Evolutionary conservation across 768 basidiomycete genomes (phyloP).

Genomic region (Boletus tylopilopsis): DNA sequence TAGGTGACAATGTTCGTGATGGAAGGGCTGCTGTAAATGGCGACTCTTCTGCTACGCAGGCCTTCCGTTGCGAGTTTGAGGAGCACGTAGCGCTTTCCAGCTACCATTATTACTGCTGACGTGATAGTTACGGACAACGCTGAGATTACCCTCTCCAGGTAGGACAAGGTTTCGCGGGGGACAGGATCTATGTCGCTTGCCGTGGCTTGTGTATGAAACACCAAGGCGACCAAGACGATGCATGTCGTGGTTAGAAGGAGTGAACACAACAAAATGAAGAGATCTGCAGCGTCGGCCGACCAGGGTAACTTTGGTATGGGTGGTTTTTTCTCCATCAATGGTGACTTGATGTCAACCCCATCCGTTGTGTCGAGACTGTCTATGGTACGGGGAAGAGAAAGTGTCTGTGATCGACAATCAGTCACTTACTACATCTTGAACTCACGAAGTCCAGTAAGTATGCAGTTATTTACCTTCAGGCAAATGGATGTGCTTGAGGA

Average conservation of each 20-base stretch:
- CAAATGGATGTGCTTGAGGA: not conserved
- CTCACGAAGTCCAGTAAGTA: not conserved
- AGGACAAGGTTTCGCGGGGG: not conserved
- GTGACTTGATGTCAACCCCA: not conserved
- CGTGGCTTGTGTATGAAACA: slow-evolving; percentile 1
- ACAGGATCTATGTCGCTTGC: not conserved
- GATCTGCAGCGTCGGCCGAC: slow-evolving; percentile 3
- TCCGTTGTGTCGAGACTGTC: not conserved
- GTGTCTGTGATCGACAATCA: not conserved
- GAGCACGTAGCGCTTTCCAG: slow-evolving; percentile 14
- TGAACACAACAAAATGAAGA: slow-evolving; percentile 4
- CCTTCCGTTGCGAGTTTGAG: slow-evolving; percentile 9
- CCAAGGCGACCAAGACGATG: slow-evolving; percentile 1
- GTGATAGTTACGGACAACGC: slow-evolving; percentile 10
- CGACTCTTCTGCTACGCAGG: slow-evolving; percentile 10
- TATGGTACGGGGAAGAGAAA: not conserved
- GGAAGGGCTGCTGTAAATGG: slow-evolving; percentile 9
- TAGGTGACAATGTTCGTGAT: slow-evolving; percentile 8
- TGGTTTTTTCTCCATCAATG: not conserved
- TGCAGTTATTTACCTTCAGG: not conserved
- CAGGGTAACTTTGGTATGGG: not conserved
- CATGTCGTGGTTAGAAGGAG: slow-evolving; percentile 1
- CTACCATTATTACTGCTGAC: slow-evolving; percentile 13
- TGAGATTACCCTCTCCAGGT: slow-evolving; percentile 7
- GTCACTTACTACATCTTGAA: not conserved